Base-by-base conservation (phyloP, 2,329 filamentous ascomycete genomes). In the Hortaea werneckii region DNA sequence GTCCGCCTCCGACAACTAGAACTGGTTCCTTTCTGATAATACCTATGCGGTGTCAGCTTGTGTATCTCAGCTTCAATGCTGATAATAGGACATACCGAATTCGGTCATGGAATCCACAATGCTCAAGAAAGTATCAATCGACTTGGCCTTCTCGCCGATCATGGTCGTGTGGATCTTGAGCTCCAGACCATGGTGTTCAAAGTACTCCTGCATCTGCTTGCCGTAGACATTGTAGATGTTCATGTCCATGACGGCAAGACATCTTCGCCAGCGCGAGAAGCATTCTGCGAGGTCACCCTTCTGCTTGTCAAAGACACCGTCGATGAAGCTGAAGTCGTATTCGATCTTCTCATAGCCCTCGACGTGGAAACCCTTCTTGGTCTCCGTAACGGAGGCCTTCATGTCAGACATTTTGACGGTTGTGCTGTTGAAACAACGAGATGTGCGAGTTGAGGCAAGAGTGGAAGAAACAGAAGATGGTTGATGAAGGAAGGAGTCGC, bases 91-190 rank as follows among this genome's bases (percentile, higher is more conserved):
- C 32, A 35, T 78, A 28, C 82, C 82, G 59, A 86, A 85, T 26
- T 83, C 78, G 46, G 72, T 85, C 81, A 86, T 85, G 3, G 80
- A 82, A 60, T 85, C 80, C 44, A 83, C 80, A 55, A 86, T 85
- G 54, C 72, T 77, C 43, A 84, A 63, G 48, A 85, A 72, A 0
- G 81, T 85, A 28, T 83, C 78, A 57, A 86, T 81, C 1, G 77
- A 81, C 73, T 86, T 86, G 37, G 81, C 81, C 66, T 85, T 85
- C 62, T 86, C 82, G 9, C 82, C 82, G 60, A 86, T 84, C 68
- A 80, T 82, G 49, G 80, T 85, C 70, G 82, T 79, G 66, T 85
- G 81, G 41, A 85, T 74, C 54, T 75, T 77, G 44, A 85, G 69
- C 20, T 76, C 66, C 40, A 85, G 70, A 12, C 71, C 70, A 62